Evolutionary conservation across 768 basidiomycete species (phyloP).

Genomic region (Boletus pseudopeckii): DNA sequence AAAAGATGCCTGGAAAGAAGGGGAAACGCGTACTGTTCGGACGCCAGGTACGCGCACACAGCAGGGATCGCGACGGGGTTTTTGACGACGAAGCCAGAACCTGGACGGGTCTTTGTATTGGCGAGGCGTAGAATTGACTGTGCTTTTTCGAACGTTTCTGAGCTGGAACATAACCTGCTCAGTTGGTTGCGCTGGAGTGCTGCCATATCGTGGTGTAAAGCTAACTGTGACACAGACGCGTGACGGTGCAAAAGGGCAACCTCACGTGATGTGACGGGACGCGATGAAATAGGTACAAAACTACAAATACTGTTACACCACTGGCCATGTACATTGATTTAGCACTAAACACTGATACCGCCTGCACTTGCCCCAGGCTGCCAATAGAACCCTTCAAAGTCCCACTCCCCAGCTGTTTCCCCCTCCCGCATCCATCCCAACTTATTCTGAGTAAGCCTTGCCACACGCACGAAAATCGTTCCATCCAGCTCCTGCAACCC

Average conservation of each 20-base stretch:
- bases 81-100: conserved; percentile 28
- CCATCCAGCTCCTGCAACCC: conserved; percentile 45
- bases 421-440: conserved; percentile 42
- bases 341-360: neutral
- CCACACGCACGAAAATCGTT: conserved; percentile 58
- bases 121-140: conserved; percentile 21
- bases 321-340: neutral
- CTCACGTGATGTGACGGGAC: neutral
- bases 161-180: conserved; percentile 17
- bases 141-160: conserved; percentile 24
- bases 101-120: conserved; percentile 23
- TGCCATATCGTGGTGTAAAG: conserved; percentile 10
- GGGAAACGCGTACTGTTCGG: conserved; percentile 26
- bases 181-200: conserved; percentile 19
- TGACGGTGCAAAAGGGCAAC: neutral
- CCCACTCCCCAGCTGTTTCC: conserved; percentile 23
- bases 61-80: conserved; percentile 23
- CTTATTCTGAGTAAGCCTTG: conserved; percentile 46
- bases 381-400: conserved; percentile 18
- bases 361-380: neutral
- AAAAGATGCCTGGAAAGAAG: neutral
- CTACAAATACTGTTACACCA: no score
- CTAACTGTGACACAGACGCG: neutral
- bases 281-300: neutral
- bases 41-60: conserved; percentile 32